phyloP scores from a whole-genome alignment of 129 eudicot genomes.

The Tagetes patula region DNA sequence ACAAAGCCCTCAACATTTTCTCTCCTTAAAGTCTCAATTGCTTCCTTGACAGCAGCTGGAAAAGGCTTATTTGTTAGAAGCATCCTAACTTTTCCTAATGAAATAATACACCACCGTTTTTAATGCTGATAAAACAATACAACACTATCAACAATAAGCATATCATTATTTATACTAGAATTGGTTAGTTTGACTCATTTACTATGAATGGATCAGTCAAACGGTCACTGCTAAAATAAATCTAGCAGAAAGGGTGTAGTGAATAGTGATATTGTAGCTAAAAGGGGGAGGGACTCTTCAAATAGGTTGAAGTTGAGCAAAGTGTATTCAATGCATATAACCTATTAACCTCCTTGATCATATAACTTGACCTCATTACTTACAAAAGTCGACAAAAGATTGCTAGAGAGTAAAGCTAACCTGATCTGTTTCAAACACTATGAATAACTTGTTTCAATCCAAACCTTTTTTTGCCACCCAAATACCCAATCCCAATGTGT shows the following conservation, averaged over 20 bases:
- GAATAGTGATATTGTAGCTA: background rate
- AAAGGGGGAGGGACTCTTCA: background rate
- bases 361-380: background rate
- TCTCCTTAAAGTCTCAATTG: slow-evolving; percentile 74
- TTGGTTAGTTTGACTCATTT: background rate
- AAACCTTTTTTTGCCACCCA: background rate
- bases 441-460: background rate
- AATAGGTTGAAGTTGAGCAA: background rate
- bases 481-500: background rate
- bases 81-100: slow-evolving; percentile 7
- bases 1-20: slow-evolving; percentile 76
- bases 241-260: background rate
- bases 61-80: slow-evolving; percentile 26
- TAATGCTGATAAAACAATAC: background rate
- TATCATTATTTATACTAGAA: background rate
- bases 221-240: background rate
- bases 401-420: background rate
- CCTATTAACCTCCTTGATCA: background rate
- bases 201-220: background rate
- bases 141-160: background rate
- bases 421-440: background rate
- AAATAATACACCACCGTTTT: background rate
- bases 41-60: slow-evolving; percentile 88
- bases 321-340: background rate
- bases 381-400: background rate